Evolutionary conservation across 495 filamentous ascomycete genomes (phyloP).

Genomic region (Penicillium maclennaniae): DNA sequence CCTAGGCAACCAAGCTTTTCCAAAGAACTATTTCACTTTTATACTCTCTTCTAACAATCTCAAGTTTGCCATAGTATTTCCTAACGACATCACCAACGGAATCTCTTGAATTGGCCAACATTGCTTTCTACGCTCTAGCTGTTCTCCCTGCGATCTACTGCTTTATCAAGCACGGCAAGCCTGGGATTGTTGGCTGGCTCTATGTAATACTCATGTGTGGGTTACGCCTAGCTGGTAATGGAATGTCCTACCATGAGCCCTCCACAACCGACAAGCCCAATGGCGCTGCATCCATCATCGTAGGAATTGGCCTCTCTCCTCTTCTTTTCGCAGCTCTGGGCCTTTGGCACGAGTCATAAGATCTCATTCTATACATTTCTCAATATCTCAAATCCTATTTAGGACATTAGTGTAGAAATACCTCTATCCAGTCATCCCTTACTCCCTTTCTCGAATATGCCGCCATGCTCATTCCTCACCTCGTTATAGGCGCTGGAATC

Average conservation of each 20-base stretch:
- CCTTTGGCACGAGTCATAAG: constrained; percentile 41
- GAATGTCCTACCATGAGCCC: constrained; percentile 24
- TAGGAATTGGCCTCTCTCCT: constrained; percentile 42
- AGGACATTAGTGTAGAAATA: constrained; percentile 1
- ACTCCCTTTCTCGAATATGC: background rate
- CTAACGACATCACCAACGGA: constrained; percentile 12
- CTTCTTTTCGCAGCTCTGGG: constrained; percentile 34
- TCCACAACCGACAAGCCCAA: constrained; percentile 14
- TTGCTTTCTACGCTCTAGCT: constrained; percentile 33
- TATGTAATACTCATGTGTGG: constrained; percentile 37
- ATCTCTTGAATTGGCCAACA: constrained; percentile 27
- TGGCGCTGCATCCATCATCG: constrained; percentile 27
- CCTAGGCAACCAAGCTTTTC: background rate
- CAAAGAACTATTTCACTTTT: too few species aligned
- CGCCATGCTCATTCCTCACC: constrained; percentile 7
- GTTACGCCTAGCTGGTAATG: constrained; percentile 34
- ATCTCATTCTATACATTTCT: background rate
- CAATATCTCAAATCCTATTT: background rate
- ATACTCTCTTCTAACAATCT: background rate
- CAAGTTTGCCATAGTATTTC: background rate
- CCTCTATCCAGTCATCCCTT: constrained; percentile 6
- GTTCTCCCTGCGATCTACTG: constrained; percentile 31
- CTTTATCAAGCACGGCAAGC: constrained; percentile 31
- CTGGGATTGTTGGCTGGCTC: constrained; percentile 35
- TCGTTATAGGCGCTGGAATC: constrained; percentile 9